A percentile compares a stretch with the other conserved stretches of the same genome.
Evolutionary conservation across 768 basidiomycete species (phyloP).

Genomic region (Tricholoma sp.): DNA sequence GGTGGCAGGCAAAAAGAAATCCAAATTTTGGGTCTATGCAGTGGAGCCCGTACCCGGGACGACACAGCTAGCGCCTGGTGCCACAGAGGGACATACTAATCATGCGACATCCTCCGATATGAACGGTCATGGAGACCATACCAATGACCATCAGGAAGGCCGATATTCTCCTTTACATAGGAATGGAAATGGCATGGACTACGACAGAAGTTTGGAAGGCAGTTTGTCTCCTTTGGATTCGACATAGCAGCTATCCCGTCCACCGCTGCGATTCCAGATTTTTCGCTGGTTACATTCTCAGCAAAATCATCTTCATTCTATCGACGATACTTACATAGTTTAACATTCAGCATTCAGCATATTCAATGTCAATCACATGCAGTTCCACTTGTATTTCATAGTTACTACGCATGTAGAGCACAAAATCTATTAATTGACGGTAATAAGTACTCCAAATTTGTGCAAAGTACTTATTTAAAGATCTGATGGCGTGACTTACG

Average conservation of each 20-base stretch:
- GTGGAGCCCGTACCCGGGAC: slow-evolving; percentile 59
- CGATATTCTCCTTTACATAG: slow-evolving; percentile 1
- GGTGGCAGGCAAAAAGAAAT: slow-evolving; percentile 78
- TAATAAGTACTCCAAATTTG: background rate
- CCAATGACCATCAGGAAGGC: slow-evolving; percentile 10
- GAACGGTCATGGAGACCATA: slow-evolving; percentile 5
- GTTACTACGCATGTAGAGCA: background rate
- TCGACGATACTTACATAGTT: slow-evolving; percentile 3
- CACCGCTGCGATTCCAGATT: background rate
- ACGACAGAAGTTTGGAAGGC: slow-evolving; percentile 31
- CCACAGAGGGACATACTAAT: slow-evolving; percentile 12
- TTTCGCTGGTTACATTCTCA: background rate
- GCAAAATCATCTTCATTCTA: background rate
- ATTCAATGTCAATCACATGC: background rate
- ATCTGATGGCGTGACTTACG: background rate
- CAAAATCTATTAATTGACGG: background rate
- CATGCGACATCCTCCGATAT: slow-evolving; percentile 3
- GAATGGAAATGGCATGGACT: slow-evolving; percentile 17
- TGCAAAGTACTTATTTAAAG: too few relatives aligned
- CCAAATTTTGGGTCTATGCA: slow-evolving; percentile 87
- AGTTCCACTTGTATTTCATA: background rate
- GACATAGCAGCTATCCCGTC: slow-evolving; percentile 21
- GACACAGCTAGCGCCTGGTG: slow-evolving; percentile 16
- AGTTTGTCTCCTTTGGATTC: slow-evolving; percentile 39
- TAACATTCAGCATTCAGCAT: slow-evolving; percentile 4